Evolutionary conservation across 1,284 basidiomycete species (phyloP).

Genomic region (Ceratobasidium sp.): DNA sequence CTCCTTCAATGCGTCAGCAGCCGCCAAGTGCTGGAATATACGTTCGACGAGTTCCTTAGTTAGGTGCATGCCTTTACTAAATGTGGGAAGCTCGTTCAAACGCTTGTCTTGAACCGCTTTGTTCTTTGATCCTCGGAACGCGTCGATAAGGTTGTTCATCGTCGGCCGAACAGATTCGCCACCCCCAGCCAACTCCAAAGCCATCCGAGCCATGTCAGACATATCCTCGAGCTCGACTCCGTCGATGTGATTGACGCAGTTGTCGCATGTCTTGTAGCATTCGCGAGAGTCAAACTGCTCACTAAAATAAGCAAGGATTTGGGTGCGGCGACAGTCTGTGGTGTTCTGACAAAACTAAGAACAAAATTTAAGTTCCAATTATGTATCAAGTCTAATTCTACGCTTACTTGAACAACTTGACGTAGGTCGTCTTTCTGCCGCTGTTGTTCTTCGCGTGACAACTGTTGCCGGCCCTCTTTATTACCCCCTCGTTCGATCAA

Average conservation of each 20-base stretch:
- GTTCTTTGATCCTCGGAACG: constrained; percentile 72
- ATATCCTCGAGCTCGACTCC: constrained; percentile 63
- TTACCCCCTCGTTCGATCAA: constrained; percentile 66
- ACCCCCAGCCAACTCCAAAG: constrained; percentile 67
- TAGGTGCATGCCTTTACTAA: constrained; percentile 64
- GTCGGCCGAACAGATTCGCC: constrained; percentile 63
- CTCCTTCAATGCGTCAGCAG: constrained; percentile 60
- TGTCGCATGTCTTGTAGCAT: constrained; percentile 80
- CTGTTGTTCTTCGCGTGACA: constrained; percentile 65
- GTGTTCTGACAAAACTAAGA: constrained; percentile 79
- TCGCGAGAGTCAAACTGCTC: constrained; percentile 71
- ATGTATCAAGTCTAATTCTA: neutral
- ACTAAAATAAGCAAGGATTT: constrained; percentile 79
- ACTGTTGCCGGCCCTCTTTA: constrained; percentile 54
- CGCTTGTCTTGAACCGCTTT: constrained; percentile 64
- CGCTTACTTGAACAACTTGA: constrained; percentile 64
- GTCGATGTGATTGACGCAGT: constrained; percentile 69
- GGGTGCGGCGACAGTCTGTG: constrained; percentile 87
- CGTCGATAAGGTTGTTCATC: constrained; percentile 63
- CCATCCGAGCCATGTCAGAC: constrained; percentile 64
- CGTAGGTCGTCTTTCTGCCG: constrained; percentile 68
- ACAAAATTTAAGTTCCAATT: neutral
- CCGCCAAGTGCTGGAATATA: constrained; percentile 69
- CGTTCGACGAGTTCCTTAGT: constrained; percentile 68
- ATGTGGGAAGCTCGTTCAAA: constrained; percentile 63